Evolutionary conservation across 2,329 filamentous ascomycete genomes (phyloP), one percentile per base, ranked within the genome.

Genomic region (Colletotrichum sp.): DNA sequence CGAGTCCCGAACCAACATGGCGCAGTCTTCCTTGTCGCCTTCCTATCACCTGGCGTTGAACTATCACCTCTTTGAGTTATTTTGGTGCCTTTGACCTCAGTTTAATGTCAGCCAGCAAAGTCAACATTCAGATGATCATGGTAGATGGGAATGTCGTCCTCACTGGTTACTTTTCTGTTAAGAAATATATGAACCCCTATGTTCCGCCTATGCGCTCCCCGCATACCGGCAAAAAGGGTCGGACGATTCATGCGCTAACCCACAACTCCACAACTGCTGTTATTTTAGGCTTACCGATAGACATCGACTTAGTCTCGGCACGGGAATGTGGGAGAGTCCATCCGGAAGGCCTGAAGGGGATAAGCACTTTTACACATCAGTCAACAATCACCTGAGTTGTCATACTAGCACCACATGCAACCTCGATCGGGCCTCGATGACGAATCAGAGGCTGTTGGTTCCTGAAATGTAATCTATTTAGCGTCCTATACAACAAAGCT

Each of bases 1-100:
- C 29, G 57, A 59, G 27, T 33, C 18, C 57, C 57, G 29, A 59
- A 24, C 57, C 57, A 59, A 59, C 57, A 59, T 34, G 57, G 31
- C 31, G 57, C 29, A 7, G 31, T 29, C 29, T 29, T 27, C 43
- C 43, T 51, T 0, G 43, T 21, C n/a, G 43, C 43, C 43, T 21
- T 51, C 13, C n/a, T 4, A 51, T 7, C 43, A 51, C 11, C n/a
- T 27, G 4, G 54, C 16, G 24, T 27, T 57, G 54, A 57, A 6
- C 8, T 29, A 13, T 57, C 27, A 27, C 54, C 13, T 57, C 54
- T 47, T 21, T n/a, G n/a, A 47, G 43, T 21, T 21, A 6, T 13
- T 21, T 51, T 21, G 43, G 3, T 11, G 11, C 1, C n/a, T 9
- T 57, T 57, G 54, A 47, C 13, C 18, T 18, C n/a, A 21, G 3